These are phyloP conservation scores for Apiospora aurea DNA, from an alignment of 2,329 filamentous ascomycete species.

Conservation along the genomic window DNA sequence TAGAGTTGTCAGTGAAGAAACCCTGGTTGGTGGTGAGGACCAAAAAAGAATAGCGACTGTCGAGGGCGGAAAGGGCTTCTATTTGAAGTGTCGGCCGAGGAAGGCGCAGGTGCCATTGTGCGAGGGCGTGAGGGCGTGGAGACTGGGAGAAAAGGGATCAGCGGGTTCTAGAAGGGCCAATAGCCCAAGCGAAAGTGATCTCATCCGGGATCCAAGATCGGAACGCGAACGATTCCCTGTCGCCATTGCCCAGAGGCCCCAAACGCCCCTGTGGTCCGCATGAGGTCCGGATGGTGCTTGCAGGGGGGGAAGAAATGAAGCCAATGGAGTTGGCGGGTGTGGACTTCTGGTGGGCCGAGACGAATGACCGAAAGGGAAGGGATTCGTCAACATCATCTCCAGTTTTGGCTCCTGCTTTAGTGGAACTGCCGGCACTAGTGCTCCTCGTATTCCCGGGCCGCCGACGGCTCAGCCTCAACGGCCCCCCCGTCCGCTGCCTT, in stretches of 20 bases:
- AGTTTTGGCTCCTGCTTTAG: neutral
- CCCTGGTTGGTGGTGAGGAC: neutral
- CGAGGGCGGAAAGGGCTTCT: neutral
- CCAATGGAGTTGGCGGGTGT: neutral
- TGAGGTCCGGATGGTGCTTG: neutral
- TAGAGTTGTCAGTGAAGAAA: slow-evolving; percentile 21
- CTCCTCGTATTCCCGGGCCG: slow-evolving; percentile 20
- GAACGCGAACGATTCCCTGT: neutral
- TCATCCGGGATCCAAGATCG: slow-evolving; percentile 19
- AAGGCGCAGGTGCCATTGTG: neutral
- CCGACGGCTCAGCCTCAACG: slow-evolving; percentile 20
- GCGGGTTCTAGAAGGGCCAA: slow-evolving; percentile 20
- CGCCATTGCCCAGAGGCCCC: neutral
- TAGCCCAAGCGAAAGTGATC: slow-evolving; percentile 17
- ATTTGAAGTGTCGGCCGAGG: neutral
- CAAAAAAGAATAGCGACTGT: neutral
- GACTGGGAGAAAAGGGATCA: neutral
- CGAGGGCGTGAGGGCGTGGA: neutral
- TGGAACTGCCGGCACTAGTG: slow-evolving; percentile 14
- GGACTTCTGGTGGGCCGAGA: neutral
- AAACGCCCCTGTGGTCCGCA: neutral
- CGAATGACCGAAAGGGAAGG: neutral
- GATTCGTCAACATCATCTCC: slow-evolving; percentile 13
- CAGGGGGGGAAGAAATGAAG: slow-evolving; percentile 5
- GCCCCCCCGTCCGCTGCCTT: slow-evolving; percentile 7